Evolutionary conservation across 805 yeast genomes (phyloP).

Genomic region (Myxozyma udenii): DNA sequence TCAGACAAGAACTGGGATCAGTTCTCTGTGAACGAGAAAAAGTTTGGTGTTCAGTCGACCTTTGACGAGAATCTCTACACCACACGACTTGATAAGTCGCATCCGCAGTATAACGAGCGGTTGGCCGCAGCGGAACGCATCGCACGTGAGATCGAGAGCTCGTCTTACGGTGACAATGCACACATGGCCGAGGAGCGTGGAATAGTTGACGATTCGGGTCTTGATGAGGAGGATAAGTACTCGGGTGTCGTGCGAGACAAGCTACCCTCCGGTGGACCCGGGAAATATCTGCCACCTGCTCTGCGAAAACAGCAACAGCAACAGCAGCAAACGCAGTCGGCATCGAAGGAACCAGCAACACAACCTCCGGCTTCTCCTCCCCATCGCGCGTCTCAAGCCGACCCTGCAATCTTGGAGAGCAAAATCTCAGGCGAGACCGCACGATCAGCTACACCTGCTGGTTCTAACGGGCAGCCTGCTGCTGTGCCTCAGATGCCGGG

Average conservation of each 20-base stretch:
- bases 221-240: conserved; percentile 94
- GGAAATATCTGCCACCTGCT: conserved; percentile 6
- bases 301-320: conserved; percentile 9
- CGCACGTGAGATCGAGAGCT: conserved; percentile 79
- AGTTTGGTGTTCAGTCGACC: conserved; percentile 82
- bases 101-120: conserved; percentile 68
- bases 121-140: conserved; percentile 68
- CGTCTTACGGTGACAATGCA: conserved; percentile 58
- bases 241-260: conserved; percentile 74
- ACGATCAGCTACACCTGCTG: conserved; percentile 1
- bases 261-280: conserved; percentile 4
- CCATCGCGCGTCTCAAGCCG: conserved; percentile 24
- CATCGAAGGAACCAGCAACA: conserved; percentile 7
- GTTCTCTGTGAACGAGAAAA: conserved; percentile 82
- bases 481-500: conserved; percentile 5
- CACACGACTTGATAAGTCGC: conserved; percentile 64
- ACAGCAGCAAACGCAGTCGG: neutral
- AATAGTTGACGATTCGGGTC: conserved; percentile 66
- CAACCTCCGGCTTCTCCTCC: neutral
- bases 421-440: conserved; percentile 5
- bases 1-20: conserved; percentile 72
- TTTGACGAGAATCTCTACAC: conserved; percentile 86
- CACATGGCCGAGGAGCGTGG: conserved; percentile 95
- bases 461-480: neutral
- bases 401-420: conserved; percentile 22